Evolutionary conservation across 2,329 filamentous ascomycete species (phyloP).

Genomic region (Fusarium odoratissimum): DNA sequence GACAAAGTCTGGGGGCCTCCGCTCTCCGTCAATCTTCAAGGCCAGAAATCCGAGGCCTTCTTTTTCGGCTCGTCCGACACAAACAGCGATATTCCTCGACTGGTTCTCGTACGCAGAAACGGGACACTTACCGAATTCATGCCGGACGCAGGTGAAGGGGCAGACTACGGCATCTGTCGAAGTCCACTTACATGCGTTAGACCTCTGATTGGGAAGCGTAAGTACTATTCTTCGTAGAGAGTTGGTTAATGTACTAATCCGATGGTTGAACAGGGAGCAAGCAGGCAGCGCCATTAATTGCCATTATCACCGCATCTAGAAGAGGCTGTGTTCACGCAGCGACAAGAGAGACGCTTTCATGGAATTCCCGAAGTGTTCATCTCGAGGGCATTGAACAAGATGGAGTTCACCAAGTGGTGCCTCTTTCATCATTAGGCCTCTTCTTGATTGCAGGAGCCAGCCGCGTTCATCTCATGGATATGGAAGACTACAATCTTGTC

Average conservation of each 20-base stretch:
- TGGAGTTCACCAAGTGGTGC: slow-evolving; percentile 65
- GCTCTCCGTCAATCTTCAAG: slow-evolving; percentile 61
- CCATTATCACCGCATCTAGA: slow-evolving; percentile 60
- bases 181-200: slow-evolving; percentile 64
- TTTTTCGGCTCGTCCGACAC: slow-evolving; percentile 66
- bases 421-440: slow-evolving; percentile 66
- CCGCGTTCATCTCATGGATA: slow-evolving; percentile 68
- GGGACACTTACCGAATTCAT: slow-evolving; percentile 71
- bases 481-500: slow-evolving; percentile 60
- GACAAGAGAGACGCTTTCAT: slow-evolving; percentile 55
- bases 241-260: background rate
- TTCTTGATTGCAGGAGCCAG: slow-evolving; percentile 70
- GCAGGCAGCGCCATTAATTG: slow-evolving; percentile 25
- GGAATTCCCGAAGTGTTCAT: slow-evolving; percentile 62
- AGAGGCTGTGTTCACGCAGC: slow-evolving; percentile 63
- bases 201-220: slow-evolving; percentile 59
- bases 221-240: slow-evolving; percentile 26
- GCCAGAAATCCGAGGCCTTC: slow-evolving; percentile 70
- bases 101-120: slow-evolving; percentile 73
- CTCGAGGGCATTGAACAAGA: slow-evolving; percentile 59
- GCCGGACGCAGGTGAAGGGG: slow-evolving; percentile 55
- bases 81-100: slow-evolving; percentile 53
- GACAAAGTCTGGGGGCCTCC: slow-evolving; percentile 67
- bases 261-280: slow-evolving; percentile 17
- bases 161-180: slow-evolving; percentile 62